Evolutionary conservation across 257 asterid species (phyloP), one percentile per base, ranked within the genome.

Genomic region (Rehmannia glutinosa): DNA sequence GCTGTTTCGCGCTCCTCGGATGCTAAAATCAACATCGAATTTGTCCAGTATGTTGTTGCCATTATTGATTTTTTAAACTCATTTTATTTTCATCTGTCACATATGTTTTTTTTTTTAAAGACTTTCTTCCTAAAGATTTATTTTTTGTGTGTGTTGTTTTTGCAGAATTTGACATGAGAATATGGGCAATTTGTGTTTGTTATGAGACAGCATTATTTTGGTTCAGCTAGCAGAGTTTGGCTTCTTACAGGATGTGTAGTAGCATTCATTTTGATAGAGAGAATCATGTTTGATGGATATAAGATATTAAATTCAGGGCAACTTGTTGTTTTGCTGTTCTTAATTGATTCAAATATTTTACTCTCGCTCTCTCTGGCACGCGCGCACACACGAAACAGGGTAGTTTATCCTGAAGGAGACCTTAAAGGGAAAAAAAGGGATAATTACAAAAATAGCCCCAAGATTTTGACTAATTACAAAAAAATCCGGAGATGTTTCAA

Each of bases 1-100:
- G 81, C 84, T 21, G 65, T 88, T 47, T 84, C 96, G 0, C 71
- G 51, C 39, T 74, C 81, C 36, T 75, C 84, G 3, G 11, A 73
- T 7, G 77, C 96, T 15, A 88, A 77, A 42, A 84, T 88, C 81
- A 88, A 88, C 76, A 78, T 88, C 2, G 91, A 88, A 45, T 88
- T 78, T 36, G 66, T 81, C 61, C 89, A 88, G 94, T 88, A 79
- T 3, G 62, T 36, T 9, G 35, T 6, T 30, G 3, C 38, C 39
- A 21, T 21, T 36, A 1, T 9, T 42, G 12, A 12, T 20, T 38
- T 6, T 21, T 30, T 30, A 2, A 30, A 11, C 7, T 41, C 42
- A 13, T 6, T 35, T 35, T n/a, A n/a, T 10, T 25, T 25, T 32
- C 15, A 11, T 36, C 25, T 1, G 2, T 39, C n/a, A 7, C n/a